Evolutionary conservation across 805 yeast genomes (phyloP).

Genomic region (Sugiyamaella americana): DNA sequence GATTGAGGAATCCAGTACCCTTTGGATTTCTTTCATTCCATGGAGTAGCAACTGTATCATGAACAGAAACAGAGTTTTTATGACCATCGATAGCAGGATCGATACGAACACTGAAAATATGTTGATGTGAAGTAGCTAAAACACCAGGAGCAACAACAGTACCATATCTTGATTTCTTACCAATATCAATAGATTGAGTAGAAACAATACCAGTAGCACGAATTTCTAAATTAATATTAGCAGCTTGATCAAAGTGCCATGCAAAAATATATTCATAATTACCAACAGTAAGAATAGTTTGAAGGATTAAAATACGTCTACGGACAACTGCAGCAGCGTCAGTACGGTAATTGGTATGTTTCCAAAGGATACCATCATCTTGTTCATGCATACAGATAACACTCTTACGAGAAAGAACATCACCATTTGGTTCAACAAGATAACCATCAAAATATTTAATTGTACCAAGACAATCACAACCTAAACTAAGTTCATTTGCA

Average conservation of each 20-base stretch:
- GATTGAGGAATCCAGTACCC: slow-evolving; percentile 62
- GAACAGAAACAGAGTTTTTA: slow-evolving; percentile 64
- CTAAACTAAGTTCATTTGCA: slow-evolving; percentile 64
- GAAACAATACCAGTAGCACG: slow-evolving; percentile 85
- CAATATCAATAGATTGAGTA: slow-evolving; percentile 74
- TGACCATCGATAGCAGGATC: slow-evolving; percentile 82
- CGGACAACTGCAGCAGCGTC: slow-evolving; percentile 58
- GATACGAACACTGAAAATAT: slow-evolving; percentile 68
- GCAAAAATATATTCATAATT: slow-evolving; percentile 76
- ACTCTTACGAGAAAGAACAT: slow-evolving; percentile 55
- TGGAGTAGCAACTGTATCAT: slow-evolving; percentile 61
- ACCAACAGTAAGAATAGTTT: slow-evolving; percentile 79
- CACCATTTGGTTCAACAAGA: slow-evolving; percentile 54
- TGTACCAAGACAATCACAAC: slow-evolving; percentile 81
- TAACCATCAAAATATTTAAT: slow-evolving; percentile 68
- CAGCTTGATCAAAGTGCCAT: slow-evolving; percentile 69
- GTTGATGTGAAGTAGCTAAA: slow-evolving; percentile 82
- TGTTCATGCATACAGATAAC: slow-evolving; percentile 81
- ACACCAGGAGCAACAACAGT: slow-evolving; percentile 74
- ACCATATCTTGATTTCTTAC: slow-evolving; percentile 58
- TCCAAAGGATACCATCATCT: slow-evolving; percentile 71
- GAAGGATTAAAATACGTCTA: slow-evolving; percentile 74
- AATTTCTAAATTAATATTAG: slow-evolving; percentile 69
- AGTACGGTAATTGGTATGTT: slow-evolving; percentile 77
- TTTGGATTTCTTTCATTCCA: slow-evolving; percentile 52